Base-by-base conservation (phyloP, 805 yeast genomes). In the Phaffomyces thermotolerans region DNA sequence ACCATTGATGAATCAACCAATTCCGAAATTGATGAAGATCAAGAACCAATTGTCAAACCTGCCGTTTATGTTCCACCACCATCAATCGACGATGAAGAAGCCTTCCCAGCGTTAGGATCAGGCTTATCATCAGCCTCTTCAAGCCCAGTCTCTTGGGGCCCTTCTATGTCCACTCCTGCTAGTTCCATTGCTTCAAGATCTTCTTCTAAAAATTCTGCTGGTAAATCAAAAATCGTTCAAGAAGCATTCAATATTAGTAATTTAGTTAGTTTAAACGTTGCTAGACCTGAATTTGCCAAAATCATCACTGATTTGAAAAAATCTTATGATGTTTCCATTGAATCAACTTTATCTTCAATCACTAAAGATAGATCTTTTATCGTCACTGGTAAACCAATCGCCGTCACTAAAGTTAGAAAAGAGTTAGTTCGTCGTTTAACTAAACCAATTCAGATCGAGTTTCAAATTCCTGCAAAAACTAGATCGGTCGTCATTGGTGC, bases 401-500 rank as follows among this genome's bases (percentile, higher is more conserved):
- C 76, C 42, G 89, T 87, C 44, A 71, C 69, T 43, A 67, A 64
- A 37, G 96, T 95, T 45, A 83, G 81, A 62, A 75, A 87, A 50
- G 85, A 84, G 50, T 73, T 91, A 45, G 73, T 85, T 48, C 81
- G 79, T 58, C 82, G 78, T 53, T 72, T 91, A 59, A 81, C 95
- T 33, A 83, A 81, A 61, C 95, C 95, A 43, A 77, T 83, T 44
- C 67, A 66, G 6, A 65, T 77, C 39, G 64, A 69, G 27, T 76
- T 90, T 58, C 60, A 72, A 27, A 76, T 90, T 42, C 97, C 98
- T 29, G 76, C 90, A 13, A 77, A 76, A 52, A 73, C 86, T 46
- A 77, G 93, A 64, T 75, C 95, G 8, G 75, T 77, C 40, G 77
- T 90, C 46, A 90, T 90, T 65, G 98, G 98, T 46, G 74, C 90